A percentile compares a stretch with the other conserved stretches of the same genome.
These are phyloP conservation scores for Buxus sempervirens DNA, from an alignment of 164 flowering plant genomes.

Conservation along the genomic window DNA sequence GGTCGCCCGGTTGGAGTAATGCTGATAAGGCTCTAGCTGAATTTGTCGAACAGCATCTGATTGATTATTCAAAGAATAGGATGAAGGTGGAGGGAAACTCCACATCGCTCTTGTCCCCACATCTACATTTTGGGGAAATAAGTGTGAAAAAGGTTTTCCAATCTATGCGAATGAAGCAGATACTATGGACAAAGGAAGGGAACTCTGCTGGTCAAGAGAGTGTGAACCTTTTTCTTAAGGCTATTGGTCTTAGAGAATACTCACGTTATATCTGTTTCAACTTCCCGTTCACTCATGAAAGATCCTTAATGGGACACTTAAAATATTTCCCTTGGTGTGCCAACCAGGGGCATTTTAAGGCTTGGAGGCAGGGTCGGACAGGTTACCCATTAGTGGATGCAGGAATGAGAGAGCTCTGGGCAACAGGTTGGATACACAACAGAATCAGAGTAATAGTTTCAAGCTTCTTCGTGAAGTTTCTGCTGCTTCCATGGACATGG, in stretches of 20 bases:
- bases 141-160: slow-evolving; percentile 76
- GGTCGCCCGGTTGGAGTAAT: slow-evolving; percentile 95
- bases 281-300: slow-evolving; percentile 86
- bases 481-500: slow-evolving; percentile 95
- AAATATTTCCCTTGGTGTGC: slow-evolving; percentile 73
- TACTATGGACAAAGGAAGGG: slow-evolving; percentile 60
- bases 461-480: slow-evolving; percentile 74
- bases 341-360: slow-evolving; percentile 54
- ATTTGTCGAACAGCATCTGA: slow-evolving; percentile 54
- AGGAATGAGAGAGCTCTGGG: slow-evolving; percentile 98
- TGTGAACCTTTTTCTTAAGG: slow-evolving; percentile 52
- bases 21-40: slow-evolving; percentile 67
- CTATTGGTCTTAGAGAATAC: slow-evolving; percentile 84
- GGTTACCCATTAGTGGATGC: slow-evolving; percentile 97
- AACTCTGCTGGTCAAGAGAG: slow-evolving; percentile 54
- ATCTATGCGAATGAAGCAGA: slow-evolving; percentile 55
- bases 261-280: slow-evolving; percentile 91
- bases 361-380: slow-evolving; percentile 91
- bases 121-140: slow-evolving; percentile 86
- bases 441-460: slow-evolving; percentile 77
- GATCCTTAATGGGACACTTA: slow-evolving; percentile 58
- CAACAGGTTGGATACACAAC: slow-evolving; percentile 94
- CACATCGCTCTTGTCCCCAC: slow-evolving; percentile 80
- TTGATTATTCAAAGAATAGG: slow-evolving; percentile 55
- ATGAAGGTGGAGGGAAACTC: slow-evolving; percentile 49